A percentile compares a stretch with the other conserved stretches of the same genome.
Evolutionary conservation across 148 eudicot species (phyloP).

Genomic region (Dysphania ambrosioides): DNA sequence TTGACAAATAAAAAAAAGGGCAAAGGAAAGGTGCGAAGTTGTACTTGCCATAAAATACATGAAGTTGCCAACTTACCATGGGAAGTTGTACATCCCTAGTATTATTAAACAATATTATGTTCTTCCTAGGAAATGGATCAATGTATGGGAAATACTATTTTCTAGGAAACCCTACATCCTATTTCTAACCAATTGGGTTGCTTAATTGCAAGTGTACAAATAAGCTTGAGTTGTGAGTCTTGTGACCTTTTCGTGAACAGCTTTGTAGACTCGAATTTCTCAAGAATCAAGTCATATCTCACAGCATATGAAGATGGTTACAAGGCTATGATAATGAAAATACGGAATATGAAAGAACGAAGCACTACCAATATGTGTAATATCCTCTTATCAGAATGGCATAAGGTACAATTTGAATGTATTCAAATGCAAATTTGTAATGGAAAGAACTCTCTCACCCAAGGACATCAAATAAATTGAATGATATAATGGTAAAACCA

Average conservation of each 20-base stretch:
- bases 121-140: too few species aligned
- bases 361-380: background rate
- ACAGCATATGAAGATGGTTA: background rate
- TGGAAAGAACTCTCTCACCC: background rate
- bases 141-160: too few species aligned
- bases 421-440: background rate
- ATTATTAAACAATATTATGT: too few species aligned
- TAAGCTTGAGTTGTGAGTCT: background rate
- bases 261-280: background rate
- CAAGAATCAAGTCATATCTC: background rate
- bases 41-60: too few species aligned
- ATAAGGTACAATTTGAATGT: background rate
- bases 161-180: too few species aligned
- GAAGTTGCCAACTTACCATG: too few species aligned
- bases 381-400: background rate
- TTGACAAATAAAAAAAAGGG: too few species aligned
- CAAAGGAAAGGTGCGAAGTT: too few species aligned
- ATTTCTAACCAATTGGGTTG: too few species aligned
- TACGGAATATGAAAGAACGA: background rate
- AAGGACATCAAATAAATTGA: conserved; percentile 5
- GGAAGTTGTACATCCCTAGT: too few species aligned
- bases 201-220: too few species aligned
- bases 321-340: background rate
- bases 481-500: background rate
- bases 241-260: background rate